Conservation (phyloP, 1,139 yeast species). For the Protomyces arabidopsidicola region DNA sequence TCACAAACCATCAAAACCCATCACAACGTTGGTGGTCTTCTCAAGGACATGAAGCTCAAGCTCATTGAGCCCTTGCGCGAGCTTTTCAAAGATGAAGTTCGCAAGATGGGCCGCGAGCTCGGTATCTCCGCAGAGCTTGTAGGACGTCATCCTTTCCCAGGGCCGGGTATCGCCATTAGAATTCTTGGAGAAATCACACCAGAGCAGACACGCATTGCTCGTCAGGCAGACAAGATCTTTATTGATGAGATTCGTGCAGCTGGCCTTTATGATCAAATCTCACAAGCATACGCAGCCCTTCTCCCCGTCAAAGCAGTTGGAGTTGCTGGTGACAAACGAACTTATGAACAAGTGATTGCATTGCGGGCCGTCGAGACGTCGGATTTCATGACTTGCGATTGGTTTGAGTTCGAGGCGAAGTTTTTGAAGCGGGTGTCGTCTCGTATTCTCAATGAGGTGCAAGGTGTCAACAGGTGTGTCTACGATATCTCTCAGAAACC, state of each 20-base stretch:
- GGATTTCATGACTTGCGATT: conserved; percentile 99
- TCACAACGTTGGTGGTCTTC: conserved; percentile 96
- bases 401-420: conserved; percentile 89
- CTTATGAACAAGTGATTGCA: conserved; percentile 98
- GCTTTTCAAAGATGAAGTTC: conserved; percentile 96
- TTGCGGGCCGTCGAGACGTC: conserved; percentile 95
- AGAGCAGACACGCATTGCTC: conserved; percentile 88
- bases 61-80: conserved; percentile 97
- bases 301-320: conserved; percentile 98
- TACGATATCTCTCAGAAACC: conserved; percentile 98
- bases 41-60: conserved; percentile 96
- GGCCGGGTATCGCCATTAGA: conserved; percentile 99
- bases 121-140: conserved; percentile 96
- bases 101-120: conserved; percentile 87
- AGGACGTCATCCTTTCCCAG: conserved; percentile 99
- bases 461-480: conserved; percentile 98
- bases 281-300: conserved; percentile 96
- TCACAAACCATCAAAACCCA: conserved; percentile 99
- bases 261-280: conserved; percentile 84
- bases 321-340: conserved; percentile 99
- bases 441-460: conserved; percentile 96
- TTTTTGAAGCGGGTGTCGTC: conserved; percentile 91
- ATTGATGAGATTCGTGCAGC: conserved; percentile 92
- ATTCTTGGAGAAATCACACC: conserved; percentile 94
- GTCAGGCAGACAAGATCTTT: conserved; percentile 93